These are phyloP conservation scores for Davidsoniella australis DNA, from an alignment of 2,329 filamentous ascomycete species.

Conservation along the genomic window DNA sequence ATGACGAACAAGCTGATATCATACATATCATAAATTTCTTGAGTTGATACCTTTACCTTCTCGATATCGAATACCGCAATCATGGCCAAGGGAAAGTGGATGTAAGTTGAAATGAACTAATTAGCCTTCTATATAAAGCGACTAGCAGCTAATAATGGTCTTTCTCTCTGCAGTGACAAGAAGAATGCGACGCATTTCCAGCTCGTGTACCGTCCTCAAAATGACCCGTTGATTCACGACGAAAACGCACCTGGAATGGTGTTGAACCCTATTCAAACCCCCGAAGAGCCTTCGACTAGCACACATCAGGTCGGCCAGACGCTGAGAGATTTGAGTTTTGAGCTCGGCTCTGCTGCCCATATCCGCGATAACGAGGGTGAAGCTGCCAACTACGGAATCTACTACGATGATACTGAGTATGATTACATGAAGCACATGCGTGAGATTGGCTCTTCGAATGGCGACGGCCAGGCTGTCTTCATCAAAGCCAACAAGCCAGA, in stretches of 20 bases:
- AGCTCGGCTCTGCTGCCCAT: slow-evolving; percentile 51
- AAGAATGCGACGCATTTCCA: slow-evolving; percentile 85
- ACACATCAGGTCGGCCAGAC: slow-evolving; percentile 28
- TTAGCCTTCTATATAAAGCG: background rate
- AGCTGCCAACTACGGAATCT: slow-evolving; percentile 84
- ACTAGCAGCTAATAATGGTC: slow-evolving; percentile 9
- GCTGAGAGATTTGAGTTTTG: slow-evolving; percentile 56
- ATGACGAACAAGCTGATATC: background rate
- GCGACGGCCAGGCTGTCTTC: slow-evolving; percentile 58
- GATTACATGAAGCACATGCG: slow-evolving; percentile 99
- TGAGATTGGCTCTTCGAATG: slow-evolving; percentile 53
- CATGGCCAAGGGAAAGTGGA: slow-evolving; percentile 65
- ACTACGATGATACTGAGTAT: slow-evolving; percentile 87
- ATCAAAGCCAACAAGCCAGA: slow-evolving; percentile 51
- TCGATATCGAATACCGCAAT: slow-evolving; percentile 21
- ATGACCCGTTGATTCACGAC: slow-evolving; percentile 95
- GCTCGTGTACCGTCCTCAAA: slow-evolving; percentile 88
- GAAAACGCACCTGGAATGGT: slow-evolving; percentile 76
- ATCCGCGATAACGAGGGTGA: slow-evolving; percentile 88
- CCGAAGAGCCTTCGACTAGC: slow-evolving; percentile 24
- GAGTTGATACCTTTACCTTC: background rate
- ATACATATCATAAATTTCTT: background rate
- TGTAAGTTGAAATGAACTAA: slow-evolving; percentile 20
- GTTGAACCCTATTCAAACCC: slow-evolving; percentile 47
- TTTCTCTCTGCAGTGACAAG: slow-evolving; percentile 45